phyloP scores from a whole-genome alignment of 2,329 filamentous ascomycete species.

The Parasarocladium wereldwijsianum region DNA sequence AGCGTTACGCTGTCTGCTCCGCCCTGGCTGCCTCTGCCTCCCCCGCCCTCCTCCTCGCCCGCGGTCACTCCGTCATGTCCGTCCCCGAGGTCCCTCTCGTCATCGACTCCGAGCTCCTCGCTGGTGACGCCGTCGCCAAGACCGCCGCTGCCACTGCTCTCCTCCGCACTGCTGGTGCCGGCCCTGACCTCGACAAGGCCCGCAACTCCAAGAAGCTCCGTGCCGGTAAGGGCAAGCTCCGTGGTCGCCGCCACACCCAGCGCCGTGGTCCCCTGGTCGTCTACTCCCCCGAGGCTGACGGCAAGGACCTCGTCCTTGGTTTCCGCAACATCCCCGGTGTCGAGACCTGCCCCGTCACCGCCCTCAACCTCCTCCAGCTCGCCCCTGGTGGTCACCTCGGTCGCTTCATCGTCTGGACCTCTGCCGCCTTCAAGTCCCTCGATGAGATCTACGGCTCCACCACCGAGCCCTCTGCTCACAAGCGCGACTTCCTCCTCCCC shows the following conservation, averaged over 20 bases:
- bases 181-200: constrained; percentile 86
- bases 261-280: constrained; percentile 95
- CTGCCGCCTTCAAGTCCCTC: constrained; percentile 87
- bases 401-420: constrained; percentile 98
- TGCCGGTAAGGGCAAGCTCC: constrained; percentile 97
- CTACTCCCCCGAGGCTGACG: constrained; percentile 91
- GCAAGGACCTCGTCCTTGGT: constrained; percentile 81
- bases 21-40: constrained; percentile 93
- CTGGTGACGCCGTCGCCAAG: constrained; percentile 66
- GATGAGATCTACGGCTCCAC: constrained; percentile 95
- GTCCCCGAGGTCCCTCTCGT: constrained; percentile 96
- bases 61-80: constrained; percentile 85
- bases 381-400: constrained; percentile 97
- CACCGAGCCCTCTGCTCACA: constrained; percentile 75
- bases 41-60: constrained; percentile 86
- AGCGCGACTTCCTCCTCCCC: constrained; percentile 98
- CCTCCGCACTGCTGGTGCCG: constrained; percentile 81
- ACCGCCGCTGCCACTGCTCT: constrained; percentile 77
- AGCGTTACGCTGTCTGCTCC: constrained; percentile 96
- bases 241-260: constrained; percentile 92
- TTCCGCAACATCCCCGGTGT: constrained; percentile 99
- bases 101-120: constrained; percentile 80
- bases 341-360: constrained; percentile 86
- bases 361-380: constrained; percentile 97
- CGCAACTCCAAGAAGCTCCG: constrained; percentile 93